phyloP scores from a whole-genome alignment of 352 stramenopile genomes.

The Blastocystis hominis region DNA sequence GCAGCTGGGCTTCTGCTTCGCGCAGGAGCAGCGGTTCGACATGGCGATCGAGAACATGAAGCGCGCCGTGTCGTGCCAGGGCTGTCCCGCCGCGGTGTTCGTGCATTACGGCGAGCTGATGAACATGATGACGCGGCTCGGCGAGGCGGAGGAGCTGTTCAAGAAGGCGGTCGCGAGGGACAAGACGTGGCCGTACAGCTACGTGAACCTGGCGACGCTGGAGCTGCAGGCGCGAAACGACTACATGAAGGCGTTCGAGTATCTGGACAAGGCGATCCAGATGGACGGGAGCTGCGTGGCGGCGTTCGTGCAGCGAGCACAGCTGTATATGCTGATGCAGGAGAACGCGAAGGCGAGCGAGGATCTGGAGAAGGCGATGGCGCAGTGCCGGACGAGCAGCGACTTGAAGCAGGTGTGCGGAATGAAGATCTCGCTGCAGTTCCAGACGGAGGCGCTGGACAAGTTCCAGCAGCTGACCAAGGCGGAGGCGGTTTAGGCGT shows the following conservation, averaged over 20 bases:
- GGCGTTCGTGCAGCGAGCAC: constrained; percentile 20
- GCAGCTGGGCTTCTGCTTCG: constrained; percentile 22
- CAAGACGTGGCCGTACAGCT: constrained; percentile 18
- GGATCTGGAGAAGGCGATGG: constrained; percentile 5
- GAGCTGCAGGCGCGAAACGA: constrained; percentile 4
- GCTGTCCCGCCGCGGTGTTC: background rate
- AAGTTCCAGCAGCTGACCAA: constrained; percentile 28
- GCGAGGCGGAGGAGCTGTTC: constrained; percentile 30
- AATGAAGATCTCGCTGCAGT: background rate
- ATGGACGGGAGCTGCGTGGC: constrained; percentile 38
- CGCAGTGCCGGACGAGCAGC: background rate
- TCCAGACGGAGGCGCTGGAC: constrained; percentile 3
- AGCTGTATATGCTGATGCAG: constrained; percentile 43
- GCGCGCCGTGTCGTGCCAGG: background rate
- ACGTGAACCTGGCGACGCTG: constrained; percentile 29
- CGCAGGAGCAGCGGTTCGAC: background rate
- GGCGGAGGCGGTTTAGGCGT: background rate
- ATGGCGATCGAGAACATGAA: constrained; percentile 51
- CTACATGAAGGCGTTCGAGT: constrained; percentile 1
- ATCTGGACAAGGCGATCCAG: constrained; percentile 38
- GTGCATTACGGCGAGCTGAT: constrained; percentile 47
- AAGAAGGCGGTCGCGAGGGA: constrained; percentile 19
- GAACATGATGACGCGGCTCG: background rate
- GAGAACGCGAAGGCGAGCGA: background rate
- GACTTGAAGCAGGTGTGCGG: constrained; percentile 6